Evolutionary conservation across 164 flowering plant genomes (phyloP).

Genomic region (Stephania yunnanensis): DNA sequence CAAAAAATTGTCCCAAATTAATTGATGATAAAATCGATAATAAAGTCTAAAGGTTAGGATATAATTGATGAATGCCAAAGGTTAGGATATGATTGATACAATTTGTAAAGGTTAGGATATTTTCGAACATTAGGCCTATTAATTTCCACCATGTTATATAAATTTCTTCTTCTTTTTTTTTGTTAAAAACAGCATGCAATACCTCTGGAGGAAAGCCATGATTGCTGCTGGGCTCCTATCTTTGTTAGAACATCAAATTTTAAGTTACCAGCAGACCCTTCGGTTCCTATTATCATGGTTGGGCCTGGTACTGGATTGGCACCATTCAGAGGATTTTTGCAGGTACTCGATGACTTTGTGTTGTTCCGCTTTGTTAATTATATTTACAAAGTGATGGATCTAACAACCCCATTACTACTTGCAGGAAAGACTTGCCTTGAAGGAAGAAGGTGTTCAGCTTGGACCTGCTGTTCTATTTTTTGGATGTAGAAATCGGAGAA

Average conservation of each 20-base stretch:
- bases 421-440: constrained; percentile 40
- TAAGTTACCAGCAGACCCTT: constrained; percentile 63
- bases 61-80: too few relatives aligned
- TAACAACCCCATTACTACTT: constrained; percentile 7
- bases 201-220: constrained; percentile 42
- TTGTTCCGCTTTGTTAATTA: constrained; percentile 30
- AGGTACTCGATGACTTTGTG: constrained; percentile 33
- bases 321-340: constrained; percentile 87
- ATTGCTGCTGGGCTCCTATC: constrained; percentile 80
- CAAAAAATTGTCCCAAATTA: too few relatives aligned
- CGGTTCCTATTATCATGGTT: constrained; percentile 61
- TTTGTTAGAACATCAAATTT: constrained; percentile 76
- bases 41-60: too few relatives aligned
- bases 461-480: constrained; percentile 69
- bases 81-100: too few relatives aligned
- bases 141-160: neutral
- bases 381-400: neutral
- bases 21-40: too few relatives aligned
- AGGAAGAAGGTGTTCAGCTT: constrained; percentile 43
- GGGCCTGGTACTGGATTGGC: constrained; percentile 97
- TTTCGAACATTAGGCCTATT: too few relatives aligned
- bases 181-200: constrained; percentile 52
- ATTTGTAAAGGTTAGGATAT: too few relatives aligned
- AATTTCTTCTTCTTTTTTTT: neutral
- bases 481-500: constrained; percentile 77